Evolutionary conservation across 2,329 filamentous ascomycete species (phyloP).

Genomic region (Botrytis elliptica): DNA sequence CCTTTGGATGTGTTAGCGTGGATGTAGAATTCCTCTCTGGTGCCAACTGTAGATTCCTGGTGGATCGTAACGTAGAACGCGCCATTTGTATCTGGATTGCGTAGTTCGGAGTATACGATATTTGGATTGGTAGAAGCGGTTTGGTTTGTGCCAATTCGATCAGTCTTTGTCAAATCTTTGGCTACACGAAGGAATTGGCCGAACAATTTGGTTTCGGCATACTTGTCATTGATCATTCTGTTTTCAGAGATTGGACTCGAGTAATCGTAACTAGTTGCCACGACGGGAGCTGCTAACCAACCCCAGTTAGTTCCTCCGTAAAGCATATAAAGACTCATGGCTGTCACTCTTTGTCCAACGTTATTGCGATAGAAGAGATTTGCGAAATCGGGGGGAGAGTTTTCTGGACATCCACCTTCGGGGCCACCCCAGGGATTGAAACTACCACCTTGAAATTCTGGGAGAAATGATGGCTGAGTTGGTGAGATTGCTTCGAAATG

Average conservation of each 20-base stretch:
- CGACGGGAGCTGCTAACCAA: conserved; percentile 56
- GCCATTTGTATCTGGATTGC: conserved; percentile 54
- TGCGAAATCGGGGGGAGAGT: conserved; percentile 58
- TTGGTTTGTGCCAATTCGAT: conserved; percentile 50
- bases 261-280: conserved; percentile 63
- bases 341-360: conserved; percentile 58
- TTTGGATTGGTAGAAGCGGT: conserved; percentile 49
- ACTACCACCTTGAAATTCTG: conserved; percentile 59
- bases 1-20: conserved; percentile 56
- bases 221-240: conserved; percentile 56
- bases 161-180: conserved; percentile 54
- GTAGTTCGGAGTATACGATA: conserved; percentile 54
- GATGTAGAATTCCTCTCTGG: conserved; percentile 53
- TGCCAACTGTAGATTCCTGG: conserved; percentile 50
- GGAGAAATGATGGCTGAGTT: conserved; percentile 47
- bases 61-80: conserved; percentile 61
- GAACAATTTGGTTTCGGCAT: conserved; percentile 61
- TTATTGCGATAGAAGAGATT: conserved; percentile 65
- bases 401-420: conserved; percentile 43
- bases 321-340: conserved; percentile 63
- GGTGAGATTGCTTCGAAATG: conserved; percentile 39
- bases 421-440: conserved; percentile 64
- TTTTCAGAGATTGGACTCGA: conserved; percentile 52
- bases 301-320: conserved; percentile 63
- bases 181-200: conserved; percentile 59